Evolutionary conservation across 139 green algal genomes (phyloP), one percentile per base, ranked within the genome.

Genomic region (Mesostigma viride): DNA sequence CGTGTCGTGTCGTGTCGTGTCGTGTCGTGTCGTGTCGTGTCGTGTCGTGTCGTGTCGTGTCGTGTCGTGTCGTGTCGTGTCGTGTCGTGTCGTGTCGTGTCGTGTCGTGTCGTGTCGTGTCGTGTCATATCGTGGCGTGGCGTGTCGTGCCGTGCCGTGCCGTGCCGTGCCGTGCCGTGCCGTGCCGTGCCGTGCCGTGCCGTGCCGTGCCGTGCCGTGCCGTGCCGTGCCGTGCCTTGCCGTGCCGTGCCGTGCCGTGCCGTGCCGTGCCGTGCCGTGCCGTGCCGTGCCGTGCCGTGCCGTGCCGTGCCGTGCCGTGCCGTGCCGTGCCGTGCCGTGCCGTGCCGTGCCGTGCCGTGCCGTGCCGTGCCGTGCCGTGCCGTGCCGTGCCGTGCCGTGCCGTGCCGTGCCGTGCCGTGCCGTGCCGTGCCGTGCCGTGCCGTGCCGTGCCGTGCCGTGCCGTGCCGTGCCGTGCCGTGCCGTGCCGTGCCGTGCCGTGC

Each of bases 281-380:
- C 53, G 28, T 62, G 53, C 6, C 53, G 3, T 62, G 6, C 53
- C 53, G 28, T 62, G 53, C 6, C 53, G 34, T 62, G 53, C 53
- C 53, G 22, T 62, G 53, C 6, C 53, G 34, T 36, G 53, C 53
- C 5, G 5, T 61, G 53, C 3, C 5, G 14, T 61, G 53, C 53
- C 48, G 17, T 59, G 28, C 48, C 48, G 48, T 59, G 48, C 48
- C 48, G 48, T 59, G 48, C 48, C 48, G 17, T 59, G 48, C 48
- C 48, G 28, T 59, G 48, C 48, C 48, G 17, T 59, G 17, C 17
- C 53, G 53, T 61, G 22, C 53, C 53, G 53, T 61, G 2, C 11
- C 8, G 40, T 35, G 1, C 1, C 1, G 4, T 34, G 11, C 5
- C 11, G 28, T 36, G 53, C 53, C 4, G 53, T 36, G n/a, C 20